phyloP scores from a whole-genome alignment of 2,329 filamentous ascomycete genomes.

The Tolypocladium tropicale region DNA sequence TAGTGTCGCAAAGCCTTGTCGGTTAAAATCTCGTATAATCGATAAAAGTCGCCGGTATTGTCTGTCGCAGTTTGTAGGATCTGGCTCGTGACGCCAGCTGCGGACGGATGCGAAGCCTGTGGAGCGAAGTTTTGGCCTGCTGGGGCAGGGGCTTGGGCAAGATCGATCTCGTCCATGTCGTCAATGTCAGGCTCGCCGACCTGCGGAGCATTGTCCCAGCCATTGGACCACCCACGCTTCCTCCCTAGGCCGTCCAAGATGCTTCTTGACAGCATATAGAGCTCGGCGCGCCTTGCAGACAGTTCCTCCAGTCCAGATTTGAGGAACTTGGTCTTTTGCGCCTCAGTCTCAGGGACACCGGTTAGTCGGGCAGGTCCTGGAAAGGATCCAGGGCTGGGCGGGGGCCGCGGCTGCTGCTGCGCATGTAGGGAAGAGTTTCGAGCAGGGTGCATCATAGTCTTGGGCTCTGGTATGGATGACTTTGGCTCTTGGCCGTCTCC shows the following conservation, averaged over 20 bases:
- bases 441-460: conserved; percentile 60
- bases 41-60: conserved; percentile 53
- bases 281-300: conserved; percentile 70
- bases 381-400: conserved; percentile 43
- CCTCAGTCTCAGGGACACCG: conserved; percentile 28
- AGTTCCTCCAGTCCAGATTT: conserved; percentile 68
- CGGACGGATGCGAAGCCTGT: conserved; percentile 8
- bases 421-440: conserved; percentile 50
- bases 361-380: conserved; percentile 33
- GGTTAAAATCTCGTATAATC: conserved; percentile 65
- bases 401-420: conserved; percentile 23
- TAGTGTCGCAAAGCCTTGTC: conserved; percentile 77
- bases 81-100: conserved; percentile 29
- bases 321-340: conserved; percentile 35
- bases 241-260: conserved; percentile 67
- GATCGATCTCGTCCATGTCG: conserved; percentile 47
- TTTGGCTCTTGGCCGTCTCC: conserved; percentile 47
- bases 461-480: conserved; percentile 53
- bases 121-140: neutral
- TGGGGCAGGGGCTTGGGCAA: conserved; percentile 25
- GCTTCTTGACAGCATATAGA: conserved; percentile 70
- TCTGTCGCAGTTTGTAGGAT: conserved; percentile 51
- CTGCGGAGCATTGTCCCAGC: conserved; percentile 55
- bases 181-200: conserved; percentile 32
- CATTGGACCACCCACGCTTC: conserved; percentile 63